phyloP scores from a whole-genome alignment of 2,329 filamentous ascomycete species.

The Fusarium poae region DNA sequence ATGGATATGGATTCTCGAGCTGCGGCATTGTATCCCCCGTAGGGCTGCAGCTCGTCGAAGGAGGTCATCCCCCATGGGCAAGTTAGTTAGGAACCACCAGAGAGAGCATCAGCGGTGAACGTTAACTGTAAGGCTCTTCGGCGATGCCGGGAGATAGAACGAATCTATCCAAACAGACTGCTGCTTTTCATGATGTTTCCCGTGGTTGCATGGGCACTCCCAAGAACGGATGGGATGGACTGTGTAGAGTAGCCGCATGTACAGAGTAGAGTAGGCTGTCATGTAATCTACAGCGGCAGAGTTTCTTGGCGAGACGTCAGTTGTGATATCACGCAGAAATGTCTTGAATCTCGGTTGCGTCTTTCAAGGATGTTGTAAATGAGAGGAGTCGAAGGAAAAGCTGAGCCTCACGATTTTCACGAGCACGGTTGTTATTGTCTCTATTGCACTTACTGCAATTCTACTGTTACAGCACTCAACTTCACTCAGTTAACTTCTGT shows the following conservation, averaged over 20 bases:
- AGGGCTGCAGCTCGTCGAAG: slow-evolving; percentile 44
- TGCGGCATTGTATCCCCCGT: slow-evolving; percentile 19
- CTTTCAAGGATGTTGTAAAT: not conserved
- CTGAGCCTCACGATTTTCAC: slow-evolving; percentile 1
- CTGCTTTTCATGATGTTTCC: slow-evolving; percentile 27
- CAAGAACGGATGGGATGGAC: slow-evolving; percentile 1
- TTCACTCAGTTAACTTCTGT: slow-evolving; percentile 9
- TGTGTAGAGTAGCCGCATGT: slow-evolving; percentile 22
- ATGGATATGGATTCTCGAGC: slow-evolving; percentile 2
- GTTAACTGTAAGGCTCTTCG: slow-evolving; percentile 40
- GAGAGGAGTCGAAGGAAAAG: not conserved
- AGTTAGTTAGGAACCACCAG: not conserved
- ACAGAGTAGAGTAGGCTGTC: slow-evolving; percentile 15
- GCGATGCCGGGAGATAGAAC: slow-evolving; percentile 39
- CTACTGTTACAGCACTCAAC: not conserved
- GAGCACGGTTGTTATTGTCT: not conserved
- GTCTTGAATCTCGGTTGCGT: not conserved
- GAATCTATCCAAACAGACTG: slow-evolving; percentile 29
- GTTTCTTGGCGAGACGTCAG: slow-evolving; percentile 12
- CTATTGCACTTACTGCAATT: slow-evolving; percentile 1
- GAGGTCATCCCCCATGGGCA: slow-evolving; percentile 10
- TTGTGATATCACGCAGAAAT: not conserved
- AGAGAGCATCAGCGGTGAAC: slow-evolving; percentile 43
- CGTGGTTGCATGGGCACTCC: slow-evolving; percentile 28
- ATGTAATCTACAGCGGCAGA: slow-evolving; percentile 5